A percentile compares a stretch with the other conserved stretches of the same genome.
Evolutionary conservation across 192 early-diverging fungal genomes (phyloP).

Genomic region (Chytriomyces confervae): DNA sequence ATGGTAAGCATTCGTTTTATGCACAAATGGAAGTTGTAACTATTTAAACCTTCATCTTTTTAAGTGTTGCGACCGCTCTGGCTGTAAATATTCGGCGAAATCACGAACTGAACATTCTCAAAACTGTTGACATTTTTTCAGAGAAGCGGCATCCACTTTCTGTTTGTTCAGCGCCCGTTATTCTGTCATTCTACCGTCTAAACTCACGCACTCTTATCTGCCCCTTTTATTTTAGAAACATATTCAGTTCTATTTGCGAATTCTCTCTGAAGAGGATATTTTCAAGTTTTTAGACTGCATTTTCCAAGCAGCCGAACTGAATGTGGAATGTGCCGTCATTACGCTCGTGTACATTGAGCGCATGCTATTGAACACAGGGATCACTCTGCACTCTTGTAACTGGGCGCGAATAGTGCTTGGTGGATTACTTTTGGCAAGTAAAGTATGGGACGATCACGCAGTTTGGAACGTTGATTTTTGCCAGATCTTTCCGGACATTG

Average conservation of each 20-base stretch:
- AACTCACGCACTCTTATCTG: background rate
- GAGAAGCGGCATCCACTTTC: conserved; percentile 60
- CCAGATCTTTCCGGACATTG: conserved; percentile 76
- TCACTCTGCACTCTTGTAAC: conserved; percentile 62
- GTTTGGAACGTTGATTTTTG: conserved; percentile 84
- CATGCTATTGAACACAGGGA: conserved; percentile 64
- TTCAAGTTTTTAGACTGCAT: conserved; percentile 69
- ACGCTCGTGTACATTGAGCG: conserved; percentile 72
- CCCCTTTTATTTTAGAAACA: conserved; percentile 42
- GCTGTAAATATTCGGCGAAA: conserved; percentile 46
- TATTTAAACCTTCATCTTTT: background rate
- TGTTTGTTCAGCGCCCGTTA: conserved; percentile 26
- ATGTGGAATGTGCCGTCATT: conserved; percentile 67
- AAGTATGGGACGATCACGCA: conserved; percentile 88
- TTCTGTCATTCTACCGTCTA: background rate
- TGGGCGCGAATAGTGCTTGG: conserved; percentile 65
- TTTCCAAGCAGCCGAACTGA: conserved; percentile 68
- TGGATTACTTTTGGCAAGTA: conserved; percentile 73
- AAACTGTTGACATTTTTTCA: conserved; percentile 57
- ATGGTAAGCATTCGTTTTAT: conserved; percentile 39
- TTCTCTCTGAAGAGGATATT: conserved; percentile 58
- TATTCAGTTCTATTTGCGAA: conserved; percentile 52
- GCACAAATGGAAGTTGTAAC: background rate
- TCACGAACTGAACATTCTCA: conserved; percentile 30
- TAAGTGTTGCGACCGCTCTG: conserved; percentile 47